Conservation (phyloP, 2,329 filamentous ascomycete genomes). For the Fusarium albidum region DNA sequence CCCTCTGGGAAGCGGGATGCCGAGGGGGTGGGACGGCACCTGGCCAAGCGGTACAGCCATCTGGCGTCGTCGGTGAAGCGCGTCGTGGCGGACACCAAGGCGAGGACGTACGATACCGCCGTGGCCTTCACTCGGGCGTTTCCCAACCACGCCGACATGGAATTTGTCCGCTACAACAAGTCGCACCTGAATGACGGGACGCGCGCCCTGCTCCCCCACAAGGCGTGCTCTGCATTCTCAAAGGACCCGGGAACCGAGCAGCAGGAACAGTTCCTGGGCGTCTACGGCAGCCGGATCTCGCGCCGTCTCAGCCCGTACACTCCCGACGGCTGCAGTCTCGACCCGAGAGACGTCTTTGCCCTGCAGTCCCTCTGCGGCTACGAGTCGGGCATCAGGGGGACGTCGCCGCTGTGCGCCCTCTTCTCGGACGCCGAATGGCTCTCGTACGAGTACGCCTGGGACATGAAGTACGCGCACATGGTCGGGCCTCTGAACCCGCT, state of each 20-base stretch:
- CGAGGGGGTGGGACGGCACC: conserved; percentile 24
- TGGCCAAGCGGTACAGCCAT: conserved; percentile 31
- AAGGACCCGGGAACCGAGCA: conserved; percentile 29
- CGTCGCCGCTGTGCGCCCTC: conserved; percentile 24
- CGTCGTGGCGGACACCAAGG: conserved; percentile 33
- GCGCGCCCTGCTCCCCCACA: conserved; percentile 35
- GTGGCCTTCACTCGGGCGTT: conserved; percentile 26
- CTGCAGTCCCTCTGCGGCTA: conserved; percentile 37
- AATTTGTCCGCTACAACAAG: conserved; percentile 32
- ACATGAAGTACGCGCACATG: conserved; percentile 39
- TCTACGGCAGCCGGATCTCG: conserved; percentile 26
- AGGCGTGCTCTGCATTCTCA: conserved; percentile 34
- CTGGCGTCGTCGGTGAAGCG: conserved; percentile 34
- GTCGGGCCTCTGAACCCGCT: conserved; percentile 34
- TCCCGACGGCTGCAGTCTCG: conserved; percentile 27
- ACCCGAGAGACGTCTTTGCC: conserved; percentile 33
- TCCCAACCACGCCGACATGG: conserved; percentile 20
- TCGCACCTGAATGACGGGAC: conserved; percentile 31
- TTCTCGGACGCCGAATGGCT: conserved; percentile 37
- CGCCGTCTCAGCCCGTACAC: conserved; percentile 29
- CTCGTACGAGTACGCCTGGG: conserved; percentile 38
- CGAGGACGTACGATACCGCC: conserved; percentile 35
- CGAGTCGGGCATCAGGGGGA: conserved; percentile 31
- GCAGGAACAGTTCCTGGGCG: conserved; percentile 27
- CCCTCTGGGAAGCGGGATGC: conserved; percentile 34